Base-by-base conservation (phyloP, 768 basidiomycete species). In the Calocybe cyanea region DNA sequence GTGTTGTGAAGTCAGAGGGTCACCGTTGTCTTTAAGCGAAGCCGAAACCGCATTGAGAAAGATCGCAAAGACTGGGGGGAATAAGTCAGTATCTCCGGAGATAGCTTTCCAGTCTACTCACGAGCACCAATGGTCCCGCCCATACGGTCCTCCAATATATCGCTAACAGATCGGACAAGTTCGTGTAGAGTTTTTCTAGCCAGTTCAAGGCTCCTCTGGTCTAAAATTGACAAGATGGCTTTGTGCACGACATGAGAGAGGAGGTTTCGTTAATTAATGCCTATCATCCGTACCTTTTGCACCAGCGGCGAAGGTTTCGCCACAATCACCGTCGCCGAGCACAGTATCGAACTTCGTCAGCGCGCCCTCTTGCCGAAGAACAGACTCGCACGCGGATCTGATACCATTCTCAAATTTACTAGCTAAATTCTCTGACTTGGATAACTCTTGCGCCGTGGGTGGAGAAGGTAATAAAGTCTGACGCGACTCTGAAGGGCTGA, bases 251-350 rank as follows among this genome's bases (percentile, higher is more conserved):
- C 11, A 28, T 28, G 5, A 33, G 40, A 30, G n/a, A 42, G 3
- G 15, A 17, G 31, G 34, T 33, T 0, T 9, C 28, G 15, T 37
- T 18, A 7, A 5, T 35, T 7, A n/a, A 7, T 10, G 14, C 8
- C 28, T 7, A 4, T 15, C 5, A 10, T 13, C 4, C 6, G 13
- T 40, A 67, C 64, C 67, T 61, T 48, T 59, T 6, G 70, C 70
- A 8, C 81, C 81, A 2, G 71, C 63, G 7, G 74, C 67, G 48
- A 82, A 77, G 6, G 80, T 82, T 31, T 74, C 63, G 7, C 82
- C 80, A 38, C 80, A 81, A 56, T 83, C 80, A 5, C 81, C 82
- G 59, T 84, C 81, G 20, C 82, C 81, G 7, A 77, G 68, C 20
- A 82, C 64, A 7, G 78, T 80, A 57, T 84, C 83, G 55, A 70